These are phyloP conservation scores for Cutaneotrichosporon arboriforme DNA, from an alignment of 1,284 basidiomycete genomes.

Conservation along the genomic window DNA sequence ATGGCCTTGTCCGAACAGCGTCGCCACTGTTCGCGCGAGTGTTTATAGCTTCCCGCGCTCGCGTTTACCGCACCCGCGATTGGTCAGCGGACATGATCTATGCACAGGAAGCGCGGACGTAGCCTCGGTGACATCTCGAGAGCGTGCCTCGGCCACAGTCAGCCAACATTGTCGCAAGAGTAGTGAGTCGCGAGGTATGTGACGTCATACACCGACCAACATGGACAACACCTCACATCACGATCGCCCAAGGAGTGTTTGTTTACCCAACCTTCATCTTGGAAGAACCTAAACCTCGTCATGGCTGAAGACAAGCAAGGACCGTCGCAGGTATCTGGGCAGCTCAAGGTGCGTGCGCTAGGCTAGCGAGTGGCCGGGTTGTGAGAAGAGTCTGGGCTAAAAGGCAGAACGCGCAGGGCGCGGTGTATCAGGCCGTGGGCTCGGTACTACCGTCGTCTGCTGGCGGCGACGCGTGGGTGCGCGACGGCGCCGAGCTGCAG, in stretches of 20 bases:
- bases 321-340: slow-evolving; percentile 35
- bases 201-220: too few relatives aligned
- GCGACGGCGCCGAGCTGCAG: slow-evolving; percentile 30
- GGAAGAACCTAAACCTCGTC: neutral
- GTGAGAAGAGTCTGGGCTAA: too few relatives aligned
- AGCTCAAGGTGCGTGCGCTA: slow-evolving; percentile 31
- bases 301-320: slow-evolving; percentile 9
- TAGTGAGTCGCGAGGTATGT: too few relatives aligned
- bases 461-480: slow-evolving; percentile 25
- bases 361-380: too few relatives aligned
- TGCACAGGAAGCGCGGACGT: too few relatives aligned
- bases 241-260: neutral
- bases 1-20: neutral
- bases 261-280: neutral
- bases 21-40: neutral
- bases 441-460: slow-evolving; percentile 28
- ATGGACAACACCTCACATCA: too few relatives aligned
- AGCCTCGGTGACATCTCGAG: neutral
- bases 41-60: neutral
- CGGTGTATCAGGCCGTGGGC: slow-evolving; percentile 27
- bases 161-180: too few relatives aligned
- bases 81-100: neutral
- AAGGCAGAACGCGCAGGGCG: slow-evolving; percentile 11
- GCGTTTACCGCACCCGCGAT: neutral
- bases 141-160: neutral